A percentile compares a stretch with the other conserved stretches of the same genome.
These are phyloP conservation scores for Thermomucor indicae-seudaticae DNA, from an alignment of 371 early-diverging fungal species.

Conservation along the genomic window DNA sequence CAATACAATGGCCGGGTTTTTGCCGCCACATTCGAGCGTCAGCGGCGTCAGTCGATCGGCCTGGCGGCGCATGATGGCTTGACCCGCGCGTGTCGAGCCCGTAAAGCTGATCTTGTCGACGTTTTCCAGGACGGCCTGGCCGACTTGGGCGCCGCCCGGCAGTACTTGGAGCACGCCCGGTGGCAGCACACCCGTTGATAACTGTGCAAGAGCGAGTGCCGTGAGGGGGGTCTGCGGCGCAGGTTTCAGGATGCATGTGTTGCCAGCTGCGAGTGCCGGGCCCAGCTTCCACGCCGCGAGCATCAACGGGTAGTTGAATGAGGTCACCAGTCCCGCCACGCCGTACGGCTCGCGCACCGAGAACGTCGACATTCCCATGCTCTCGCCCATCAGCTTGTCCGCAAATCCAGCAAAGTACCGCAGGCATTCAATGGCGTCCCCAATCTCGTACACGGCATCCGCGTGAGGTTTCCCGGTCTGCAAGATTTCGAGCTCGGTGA, in stretches of 20 bases:
- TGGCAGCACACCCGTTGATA: constrained; percentile 27
- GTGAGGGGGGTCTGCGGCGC: constrained; percentile 45
- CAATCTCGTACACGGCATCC: constrained; percentile 46
- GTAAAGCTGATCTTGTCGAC: constrained; percentile 40
- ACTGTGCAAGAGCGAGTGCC: constrained; percentile 29
- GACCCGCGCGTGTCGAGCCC: constrained; percentile 75
- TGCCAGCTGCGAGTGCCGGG: constrained; percentile 71
- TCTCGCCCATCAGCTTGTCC: constrained; percentile 58
- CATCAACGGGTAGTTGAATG: constrained; percentile 42
- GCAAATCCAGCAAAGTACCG: constrained; percentile 76
- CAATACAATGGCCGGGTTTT: constrained; percentile 78
- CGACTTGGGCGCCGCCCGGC: constrained; percentile 22
- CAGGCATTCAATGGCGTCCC: constrained; percentile 66
- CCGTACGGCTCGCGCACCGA: constrained; percentile 75
- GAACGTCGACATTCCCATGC: constrained; percentile 30
- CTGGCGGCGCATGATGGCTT: constrained; percentile 65
- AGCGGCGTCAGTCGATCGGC: constrained; percentile 60
- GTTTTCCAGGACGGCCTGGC: constrained; percentile 13
- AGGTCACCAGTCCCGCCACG: constrained; percentile 48
- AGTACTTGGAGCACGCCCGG: constrained; percentile 70
- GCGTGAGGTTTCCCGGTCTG: constrained; percentile 79
- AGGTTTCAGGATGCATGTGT: constrained; percentile 35
- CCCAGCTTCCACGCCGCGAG: constrained; percentile 79
- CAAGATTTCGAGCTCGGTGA: constrained; percentile 74
- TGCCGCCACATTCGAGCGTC: constrained; percentile 89